Evolutionary conservation across 2,329 filamentous ascomycete genomes (phyloP), one percentile per base, ranked within the genome.

Genomic region (Clarireedia homoeocarpa): DNA sequence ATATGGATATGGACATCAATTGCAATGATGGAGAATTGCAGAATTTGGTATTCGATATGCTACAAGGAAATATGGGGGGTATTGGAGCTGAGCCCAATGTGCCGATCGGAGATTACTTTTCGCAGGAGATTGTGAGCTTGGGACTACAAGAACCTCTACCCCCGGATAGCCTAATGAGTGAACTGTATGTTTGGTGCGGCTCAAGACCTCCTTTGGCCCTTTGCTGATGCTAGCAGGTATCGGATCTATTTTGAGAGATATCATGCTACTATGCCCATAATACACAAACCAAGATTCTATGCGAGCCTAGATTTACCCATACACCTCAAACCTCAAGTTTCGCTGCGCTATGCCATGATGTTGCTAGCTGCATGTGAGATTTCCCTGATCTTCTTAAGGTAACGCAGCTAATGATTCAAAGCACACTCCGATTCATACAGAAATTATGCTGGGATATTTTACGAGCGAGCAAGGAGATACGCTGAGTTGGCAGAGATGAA

Each of bases 281-380:
- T 96, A 42, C 89, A 96, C 65, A 83, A 83, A 36, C 81, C 81
- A 17, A 82, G 88, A 39, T 96, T 90, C 67, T 75, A 87, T 58
- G 83, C 87, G 30, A 80, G 86, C 3, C 85, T 94, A 71, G 86
- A 91, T 65, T 76, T 76, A 2, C 77, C 85, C 2, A 84, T 88
- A 1, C 80, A 88, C 56, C 82, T 86, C 76, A 85, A 89, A 56
- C 91, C 92, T 2, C 88, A 91, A 1, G 82, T 95, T 66, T 89
- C 83, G 65, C 73, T 96, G 44, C 82, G 91, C 65, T 96, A 96
- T 70, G 86, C 85, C 24, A 89, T 96, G 69, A 96, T 91, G 90
- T 81, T 85, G n/a, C 75, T 89, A 63, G 89, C 89, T 7, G 83
- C 90, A 5, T 80, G 53, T 55, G 50, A 24, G 53, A 50, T 42